Base-by-base conservation (phyloP, 1,284 basidiomycete genomes). In the Apiotrichum sp. region DNA sequence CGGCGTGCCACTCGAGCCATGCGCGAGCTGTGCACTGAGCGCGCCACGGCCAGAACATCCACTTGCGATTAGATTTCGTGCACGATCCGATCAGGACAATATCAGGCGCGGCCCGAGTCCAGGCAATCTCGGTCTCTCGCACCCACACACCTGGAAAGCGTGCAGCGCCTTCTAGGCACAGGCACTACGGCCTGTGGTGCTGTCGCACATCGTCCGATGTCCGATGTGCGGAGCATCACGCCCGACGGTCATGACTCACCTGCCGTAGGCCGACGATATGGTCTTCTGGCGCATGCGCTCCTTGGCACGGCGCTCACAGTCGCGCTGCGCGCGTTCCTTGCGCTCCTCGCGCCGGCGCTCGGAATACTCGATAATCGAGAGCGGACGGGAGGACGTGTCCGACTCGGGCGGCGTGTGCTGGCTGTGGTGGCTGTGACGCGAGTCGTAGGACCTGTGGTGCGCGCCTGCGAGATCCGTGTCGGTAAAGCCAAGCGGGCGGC, bases 231-330 rank as follows among this genome's bases (percentile, higher is more conserved):
- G 29, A 29, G 29, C 40, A 16, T 7, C n/a, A n/a, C 40, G 40
- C 14, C 5, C 8, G 35, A 36, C n/a, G 38, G 5, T 9, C 29
- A 29, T 16, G 40, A 59, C 63, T 63, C 59, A 65, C 63, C 52
- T 55, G 3, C 53, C 59, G 55, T 59, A 65, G 6, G 61, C 54
- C 34, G 46, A 53, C 1, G 59, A 60, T 1, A 65, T 63, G 53
- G 35, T 59, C 29, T 52, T 32, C 16, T 52, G 50, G 14, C 41
- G 41, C 42, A 14, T 13, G 3, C 40, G 14, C 16, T 52, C 42
- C 11, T 34, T 40, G 32, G 33, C 49, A 2, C 14, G 16, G 8
- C 40, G 49, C 40, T 41, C 49, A 14, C 22, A 31, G 4, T 51
- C 50, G 10, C 38, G 35, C 10, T 35, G 41, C 5, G 14, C 3